These are phyloP conservation scores for Pseudogymnoascus sp. DNA, from an alignment of 2,329 filamentous ascomycete genomes.

Conservation along the genomic window DNA sequence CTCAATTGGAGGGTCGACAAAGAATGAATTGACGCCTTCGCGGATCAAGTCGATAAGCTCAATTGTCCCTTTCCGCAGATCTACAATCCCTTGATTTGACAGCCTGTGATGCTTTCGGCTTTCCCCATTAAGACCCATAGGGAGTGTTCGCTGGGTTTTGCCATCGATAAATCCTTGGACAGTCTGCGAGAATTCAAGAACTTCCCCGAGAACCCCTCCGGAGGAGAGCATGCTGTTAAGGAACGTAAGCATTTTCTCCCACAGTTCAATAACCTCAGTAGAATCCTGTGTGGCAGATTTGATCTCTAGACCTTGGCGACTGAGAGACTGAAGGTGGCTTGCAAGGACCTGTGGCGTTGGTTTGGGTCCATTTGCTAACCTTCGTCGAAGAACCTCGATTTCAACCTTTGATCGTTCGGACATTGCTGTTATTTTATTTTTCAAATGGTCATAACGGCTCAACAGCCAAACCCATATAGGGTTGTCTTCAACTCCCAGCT, in stretches of 20 bases:
- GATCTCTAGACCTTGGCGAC: constrained; percentile 55
- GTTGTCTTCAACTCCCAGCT: constrained; percentile 89
- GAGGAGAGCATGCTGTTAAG: constrained; percentile 66
- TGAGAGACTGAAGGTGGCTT: constrained; percentile 65
- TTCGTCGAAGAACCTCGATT: constrained; percentile 79
- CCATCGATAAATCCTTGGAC: constrained; percentile 85
- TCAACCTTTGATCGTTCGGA: constrained; percentile 85
- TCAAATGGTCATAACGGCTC: constrained; percentile 81
- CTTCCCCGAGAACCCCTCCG: constrained; percentile 76
- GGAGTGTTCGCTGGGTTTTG: constrained; percentile 69
- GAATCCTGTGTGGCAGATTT: constrained; percentile 63
- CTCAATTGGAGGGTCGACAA: constrained; percentile 79
- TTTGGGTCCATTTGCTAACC: constrained; percentile 65
- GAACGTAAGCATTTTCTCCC: constrained; percentile 78
- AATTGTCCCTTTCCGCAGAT: constrained; percentile 67
- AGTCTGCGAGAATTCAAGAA: constrained; percentile 90
- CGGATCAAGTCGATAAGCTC: constrained; percentile 80
- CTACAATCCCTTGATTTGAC: constrained; percentile 57
- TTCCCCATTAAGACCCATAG: constrained; percentile 71
- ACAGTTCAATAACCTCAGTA: constrained; percentile 74
- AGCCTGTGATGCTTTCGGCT: constrained; percentile 75
- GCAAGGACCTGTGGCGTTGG: constrained; percentile 62
- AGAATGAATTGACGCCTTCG: constrained; percentile 71
- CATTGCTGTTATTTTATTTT: constrained; percentile 69
- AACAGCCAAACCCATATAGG: constrained; percentile 95